Base-by-base conservation (phyloP, 768 basidiomycete genomes). In the Hydnomerulius pinastri region DNA sequence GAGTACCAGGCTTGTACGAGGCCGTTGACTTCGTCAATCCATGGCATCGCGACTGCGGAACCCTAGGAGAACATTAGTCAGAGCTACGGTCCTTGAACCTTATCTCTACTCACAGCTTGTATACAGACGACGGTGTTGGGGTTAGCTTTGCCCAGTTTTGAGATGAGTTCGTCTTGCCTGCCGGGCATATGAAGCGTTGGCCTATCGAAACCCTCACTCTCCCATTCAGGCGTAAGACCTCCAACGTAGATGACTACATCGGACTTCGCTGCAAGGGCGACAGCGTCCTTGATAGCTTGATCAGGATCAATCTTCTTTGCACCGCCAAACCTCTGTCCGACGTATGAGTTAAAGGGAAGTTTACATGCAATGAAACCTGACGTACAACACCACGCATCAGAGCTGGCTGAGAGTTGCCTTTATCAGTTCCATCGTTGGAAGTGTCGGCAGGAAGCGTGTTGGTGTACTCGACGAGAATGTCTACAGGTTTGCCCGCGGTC, bases 201-300 rank as follows among this genome's bases (percentile, higher is more conserved):
- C 29, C 87, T 71, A 57, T 90, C 87, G 57, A 85, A 87, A 7
- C 85, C 85, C 66, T 89, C 87, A 53, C 80, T 82, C 68, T 90
- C 86, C 82, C 83, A 88, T 66, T 90, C 84, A 0, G 81, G 79
- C 25, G 81, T 81, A 18, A 87, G 71, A 4, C 87, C 86, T 10
- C 69, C 79, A 51, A 86, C 72, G 56, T 81, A 72, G 56, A 85
- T 67, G 40, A 82, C 86, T 35, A 75, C 75, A 63, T 87, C 85
- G 15, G 72, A 75, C 4, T 72, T 59, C 5, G 70, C 65, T 1
- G 86, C 87, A 17, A 86, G 66, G 12, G 68, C 60, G 8, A 80
- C 81, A 0, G 87, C 86, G 12, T 76, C 74, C 33, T 73, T 64
- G 23, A 88, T 80, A 2, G 82, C 83, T 43, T 72, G 55, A 18